Base-by-base conservation (phyloP, 75 land plant genomes). In the Larix kaempferi region DNA sequence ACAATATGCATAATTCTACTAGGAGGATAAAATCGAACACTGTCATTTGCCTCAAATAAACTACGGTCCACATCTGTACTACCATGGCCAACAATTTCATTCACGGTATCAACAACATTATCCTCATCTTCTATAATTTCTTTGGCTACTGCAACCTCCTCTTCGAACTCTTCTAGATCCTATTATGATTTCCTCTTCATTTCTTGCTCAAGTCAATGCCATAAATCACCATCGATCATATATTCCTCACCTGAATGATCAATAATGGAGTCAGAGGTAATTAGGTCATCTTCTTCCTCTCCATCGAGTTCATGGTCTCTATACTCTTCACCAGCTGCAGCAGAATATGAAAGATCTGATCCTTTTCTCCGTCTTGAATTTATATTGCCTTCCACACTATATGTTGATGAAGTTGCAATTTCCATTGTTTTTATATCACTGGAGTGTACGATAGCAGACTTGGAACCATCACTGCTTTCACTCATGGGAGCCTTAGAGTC, bases 1-100 rank as follows among this genome's bases (percentile, higher is more conserved):
- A 96, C 88, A 33, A 96, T 85, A 79, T 96, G 99, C 89, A 91
- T 91, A 19, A 94, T 86, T 75, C 84, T 76, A 39, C 98, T 96
- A 41, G 98, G 98, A 17, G 98, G 98, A 57, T 77, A 95, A 65
- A 95, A 91, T 8, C 81, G 80, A n/a, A 71, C 84, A 49, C 22
- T 74, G 5, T 87, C 92, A 3, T 62, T 85, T 35, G 39, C 59
- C 6, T 80, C 76, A 17, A 78, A 35, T 37, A 41, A 33, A 33
- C 61, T 59, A 64, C 26, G 81, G n/a, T 78, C 57, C 22, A 59
- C 57, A 27, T 82, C 83, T 1, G 86, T 49, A 13, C 63, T 83
- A 23, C 78, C 61, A 37, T 78, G 61, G 17, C 71, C 74, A 37
- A 61, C 69, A 58, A 72, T 80, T 75, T 86, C 90, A 12, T 83